Base-by-base conservation (phyloP, 768 basidiomycete genomes). In the Collybia mongolica region DNA sequence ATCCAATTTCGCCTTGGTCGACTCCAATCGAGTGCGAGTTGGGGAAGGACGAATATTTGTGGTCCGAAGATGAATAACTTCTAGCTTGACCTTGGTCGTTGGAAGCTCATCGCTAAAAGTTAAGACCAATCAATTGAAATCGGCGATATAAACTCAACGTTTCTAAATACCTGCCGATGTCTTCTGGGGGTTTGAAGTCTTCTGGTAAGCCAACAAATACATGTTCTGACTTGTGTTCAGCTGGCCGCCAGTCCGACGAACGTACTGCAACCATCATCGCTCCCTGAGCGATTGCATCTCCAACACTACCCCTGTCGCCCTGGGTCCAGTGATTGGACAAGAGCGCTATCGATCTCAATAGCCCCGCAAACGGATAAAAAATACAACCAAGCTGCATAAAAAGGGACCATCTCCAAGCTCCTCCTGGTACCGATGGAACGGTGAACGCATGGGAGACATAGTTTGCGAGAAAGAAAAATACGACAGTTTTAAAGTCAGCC, bases 391-490 rank as follows among this genome's bases (percentile, higher is more conserved):
- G 17, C 11, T 28, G 14, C 43, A 26, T 28, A 28, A 12, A 17
- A 28, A 44, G 5, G 12, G 26, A 28, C 17, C 18, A 28, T 17
- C 15, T 3, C 3, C 23, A 7, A 7, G 12, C 26, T 17, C 20
- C 43, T 18, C 43, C 43, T 17, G 43, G 43, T 18, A 17, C 17
- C 26, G 15, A 9, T 17, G 43, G 43, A 29, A 44, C 43, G 11
- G 26, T 44, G 4, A 19, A 26, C 2, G 43, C 43, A 29, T 44
- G 43, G 14, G 43, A 20, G 19, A 17, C 22, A 32, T 44, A 44
- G 26, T 44, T 44, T 17, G 32, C 43, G 26, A 44, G 22, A 23
- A 44, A 44, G 26, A 44, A 44, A 7, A 38, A 53, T 17, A 55
- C 52, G 39, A 54, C 20, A 20, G 23, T 14, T 22, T 14, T 26